Percentiles rank a stretch among this genome's conserved stretches.
Evolutionary conservation across 179 eudicot genomes (phyloP).

Genomic region (Beta corolliflora): DNA sequence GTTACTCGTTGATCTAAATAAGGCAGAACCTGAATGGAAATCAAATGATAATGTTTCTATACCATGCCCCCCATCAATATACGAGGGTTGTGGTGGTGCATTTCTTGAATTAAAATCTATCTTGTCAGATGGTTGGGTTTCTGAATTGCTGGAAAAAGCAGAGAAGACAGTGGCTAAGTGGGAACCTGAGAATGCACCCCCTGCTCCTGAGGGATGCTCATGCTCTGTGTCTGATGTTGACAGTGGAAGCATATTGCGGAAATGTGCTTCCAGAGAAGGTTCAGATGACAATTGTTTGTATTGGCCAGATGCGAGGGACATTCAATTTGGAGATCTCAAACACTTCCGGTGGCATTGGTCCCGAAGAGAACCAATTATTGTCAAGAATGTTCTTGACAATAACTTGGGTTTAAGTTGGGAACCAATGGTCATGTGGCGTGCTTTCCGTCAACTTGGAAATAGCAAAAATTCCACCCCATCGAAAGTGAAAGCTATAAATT

Average conservation of each 20-base stretch:
- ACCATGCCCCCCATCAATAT: conserved; percentile 53
- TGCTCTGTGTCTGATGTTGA: conserved; percentile 24
- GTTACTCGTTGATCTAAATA: not conserved
- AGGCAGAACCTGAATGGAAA: conserved; percentile 53
- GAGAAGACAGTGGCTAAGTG: conserved; percentile 32
- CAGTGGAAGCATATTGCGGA: conserved; percentile 25
- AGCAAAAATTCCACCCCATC: conserved; percentile 21
- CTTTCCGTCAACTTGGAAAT: conserved; percentile 54
- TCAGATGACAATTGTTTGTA: conserved; percentile 51
- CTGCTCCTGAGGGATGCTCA: conserved; percentile 36
- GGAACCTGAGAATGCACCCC: conserved; percentile 18
- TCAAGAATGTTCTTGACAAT: conserved; percentile 56
- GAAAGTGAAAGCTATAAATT: conserved; percentile 57
- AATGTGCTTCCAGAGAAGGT: conserved; percentile 52
- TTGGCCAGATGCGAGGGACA: conserved; percentile 53
- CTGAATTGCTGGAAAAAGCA: conserved; percentile 48
- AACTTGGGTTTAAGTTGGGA: conserved; percentile 85
- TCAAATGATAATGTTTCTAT: conserved; percentile 55
- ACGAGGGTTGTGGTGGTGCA: conserved; percentile 66
- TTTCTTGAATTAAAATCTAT: conserved; percentile 50
- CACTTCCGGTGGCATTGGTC: conserved; percentile 73
- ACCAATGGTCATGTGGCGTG: conserved; percentile 95
- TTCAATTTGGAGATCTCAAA: conserved; percentile 40
- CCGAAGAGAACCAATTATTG: conserved; percentile 73
- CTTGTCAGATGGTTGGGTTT: conserved; percentile 37